Evolutionary conservation across 345 rosid species (phyloP), one percentile per base, ranked within the genome.

Genomic region (Brassica carinata): DNA sequence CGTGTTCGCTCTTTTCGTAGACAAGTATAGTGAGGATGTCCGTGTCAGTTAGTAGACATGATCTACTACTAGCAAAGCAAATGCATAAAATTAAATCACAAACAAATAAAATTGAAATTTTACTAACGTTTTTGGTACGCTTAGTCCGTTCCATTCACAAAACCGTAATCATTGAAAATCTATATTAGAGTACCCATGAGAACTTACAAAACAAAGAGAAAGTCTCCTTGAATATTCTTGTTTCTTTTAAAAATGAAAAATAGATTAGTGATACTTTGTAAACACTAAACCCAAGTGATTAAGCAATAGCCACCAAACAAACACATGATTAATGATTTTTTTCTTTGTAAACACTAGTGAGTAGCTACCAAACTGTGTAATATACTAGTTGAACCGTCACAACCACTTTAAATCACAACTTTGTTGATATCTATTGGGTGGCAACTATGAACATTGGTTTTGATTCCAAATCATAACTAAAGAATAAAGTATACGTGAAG

Each of bases 401-500:
- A 63, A 74, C 75, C 65, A 80, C 79, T 74, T 10, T 26, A 36
- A 78, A 55, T 51, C 71, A 34, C 72, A 38, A 36, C 63, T 43
- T 62, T 73, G 59, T 40, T 66, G 82, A 79, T 73, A 67, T 72
- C 53, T 9, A 31, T 33, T 79, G 55, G n/a, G 65, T 79, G 74
- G 82, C 69, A 74, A 79, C 34, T 31, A 79, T 45, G 61, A 69
- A 69, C 79, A 33, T 74, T 69, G 33, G 34, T 62, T 80, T 62
- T 79, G 64, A 61, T 80, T 34, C 59, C 57, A 69, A 58, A 53
- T 69, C 64, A 75, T 80, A 80, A 75, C 53, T 64, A 80, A 75
- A 75, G 72, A 80, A 75, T 63, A 80, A 80, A 80, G 83, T 80
- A 75, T 43, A 81, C 81, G 81, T 81, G 77, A 76, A 81, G 84